phyloP scores from a whole-genome alignment of 164 flowering plant species.

The Saururus chinensis region DNA sequence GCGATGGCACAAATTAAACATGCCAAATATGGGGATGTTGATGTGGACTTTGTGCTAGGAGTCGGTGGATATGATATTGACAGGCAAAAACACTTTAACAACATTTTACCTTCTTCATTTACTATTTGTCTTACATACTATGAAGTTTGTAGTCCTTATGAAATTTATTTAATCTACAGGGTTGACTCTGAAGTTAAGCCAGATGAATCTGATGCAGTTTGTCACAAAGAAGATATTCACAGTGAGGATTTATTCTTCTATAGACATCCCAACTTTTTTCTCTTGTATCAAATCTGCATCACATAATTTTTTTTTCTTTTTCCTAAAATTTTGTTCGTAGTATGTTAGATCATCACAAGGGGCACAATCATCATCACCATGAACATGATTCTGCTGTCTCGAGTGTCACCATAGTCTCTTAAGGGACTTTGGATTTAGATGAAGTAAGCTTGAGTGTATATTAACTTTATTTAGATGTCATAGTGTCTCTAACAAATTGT shows the following conservation, averaged over 20 bases:
- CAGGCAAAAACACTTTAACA: constrained; percentile 30
- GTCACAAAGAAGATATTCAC: constrained; percentile 31
- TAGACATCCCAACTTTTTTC: not conserved
- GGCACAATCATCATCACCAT: constrained; percentile 58
- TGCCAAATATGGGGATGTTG: constrained; percentile 77
- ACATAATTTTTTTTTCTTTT: not conserved
- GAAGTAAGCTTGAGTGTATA: constrained; percentile 42
- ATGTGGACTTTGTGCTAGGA: constrained; percentile 89
- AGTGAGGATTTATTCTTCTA: constrained; percentile 19
- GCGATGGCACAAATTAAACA: constrained; percentile 74
- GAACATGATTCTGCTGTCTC: constrained; percentile 86
- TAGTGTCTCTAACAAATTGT: no score
- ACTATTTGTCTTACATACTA: not conserved
- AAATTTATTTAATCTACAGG: constrained; percentile 25
- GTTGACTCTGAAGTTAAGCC: constrained; percentile 58
- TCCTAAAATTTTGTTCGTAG: not conserved
- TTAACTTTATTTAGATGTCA: not conserved
- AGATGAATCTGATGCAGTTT: constrained; percentile 27
- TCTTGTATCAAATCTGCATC: not conserved
- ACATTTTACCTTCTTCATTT: not conserved
- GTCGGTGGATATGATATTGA: constrained; percentile 98
- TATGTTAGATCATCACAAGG: constrained; percentile 33
- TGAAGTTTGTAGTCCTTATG: not conserved
- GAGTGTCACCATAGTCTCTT: constrained; percentile 84
- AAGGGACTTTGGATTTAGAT: constrained; percentile 82